Conservation (phyloP, 2,329 filamentous ascomycete species). For the Fusarium sterilihyphosum region DNA sequence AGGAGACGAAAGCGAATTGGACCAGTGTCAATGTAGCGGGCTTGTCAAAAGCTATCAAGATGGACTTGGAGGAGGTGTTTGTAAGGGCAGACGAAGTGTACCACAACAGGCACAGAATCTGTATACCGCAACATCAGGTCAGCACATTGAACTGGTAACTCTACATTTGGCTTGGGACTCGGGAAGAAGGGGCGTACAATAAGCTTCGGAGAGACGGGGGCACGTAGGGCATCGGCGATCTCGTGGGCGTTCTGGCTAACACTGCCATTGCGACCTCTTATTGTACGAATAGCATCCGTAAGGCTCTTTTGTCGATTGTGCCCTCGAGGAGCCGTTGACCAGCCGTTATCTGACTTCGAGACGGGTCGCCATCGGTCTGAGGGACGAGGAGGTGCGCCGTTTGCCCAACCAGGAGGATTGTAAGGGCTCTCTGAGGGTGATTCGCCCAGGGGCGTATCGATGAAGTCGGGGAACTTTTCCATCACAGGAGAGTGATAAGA, state of each 20-base stretch:
- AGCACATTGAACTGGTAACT: slow-evolving; percentile 25
- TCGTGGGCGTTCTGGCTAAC: slow-evolving; percentile 94
- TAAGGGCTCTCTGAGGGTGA: slow-evolving; percentile 43
- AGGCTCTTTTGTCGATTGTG: slow-evolving; percentile 86
- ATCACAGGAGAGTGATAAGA: slow-evolving; percentile 44
- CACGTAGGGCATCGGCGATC: slow-evolving; percentile 88
- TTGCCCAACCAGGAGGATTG: slow-evolving; percentile 42
- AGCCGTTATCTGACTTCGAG: slow-evolving; percentile 40
- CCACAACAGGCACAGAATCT: slow-evolving; percentile 90
- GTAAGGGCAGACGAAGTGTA: slow-evolving; percentile 95
- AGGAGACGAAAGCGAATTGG: slow-evolving; percentile 92
- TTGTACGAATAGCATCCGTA: slow-evolving; percentile 85
- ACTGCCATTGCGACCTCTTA: slow-evolving; percentile 82
- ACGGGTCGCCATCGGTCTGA: slow-evolving; percentile 45
- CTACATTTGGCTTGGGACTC: slow-evolving; percentile 11
- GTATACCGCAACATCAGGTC: slow-evolving; percentile 45
- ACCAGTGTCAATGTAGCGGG: slow-evolving; percentile 91
- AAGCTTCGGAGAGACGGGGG: slow-evolving; percentile 87
- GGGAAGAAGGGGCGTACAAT: slow-evolving; percentile 67
- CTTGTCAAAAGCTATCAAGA: slow-evolving; percentile 89
- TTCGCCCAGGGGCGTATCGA: slow-evolving; percentile 53
- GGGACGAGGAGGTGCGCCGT: slow-evolving; percentile 43
- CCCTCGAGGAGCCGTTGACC: slow-evolving; percentile 52
- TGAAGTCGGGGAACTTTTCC: slow-evolving; percentile 68
- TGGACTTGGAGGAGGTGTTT: slow-evolving; percentile 97